Percentiles rank a stretch among this genome's conserved stretches.
phyloP scores from a whole-genome alignment of 1,284 basidiomycete genomes.

The Golubevia sp. region DNA sequence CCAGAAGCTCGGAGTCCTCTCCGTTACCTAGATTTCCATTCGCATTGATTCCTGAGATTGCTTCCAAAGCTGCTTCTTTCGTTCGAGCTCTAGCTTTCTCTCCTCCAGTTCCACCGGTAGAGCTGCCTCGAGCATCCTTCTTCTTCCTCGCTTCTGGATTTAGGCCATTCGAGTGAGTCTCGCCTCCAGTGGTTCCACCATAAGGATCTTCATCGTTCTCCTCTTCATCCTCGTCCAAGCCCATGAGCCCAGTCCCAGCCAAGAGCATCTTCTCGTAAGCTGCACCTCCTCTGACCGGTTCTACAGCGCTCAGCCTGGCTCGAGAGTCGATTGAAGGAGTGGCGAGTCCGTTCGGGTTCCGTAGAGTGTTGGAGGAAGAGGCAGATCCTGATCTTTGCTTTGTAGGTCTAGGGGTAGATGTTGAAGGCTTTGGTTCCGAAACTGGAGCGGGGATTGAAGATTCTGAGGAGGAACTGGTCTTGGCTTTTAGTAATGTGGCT shows the following conservation, averaged over 20 bases:
- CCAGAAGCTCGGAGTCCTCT: conserved; percentile 10
- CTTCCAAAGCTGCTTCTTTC: background rate
- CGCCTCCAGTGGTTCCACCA: background rate
- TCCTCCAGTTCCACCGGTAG: background rate
- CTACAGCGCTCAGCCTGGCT: conserved; percentile 43
- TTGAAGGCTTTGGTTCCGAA: background rate
- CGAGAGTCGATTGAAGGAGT: conserved; percentile 26
- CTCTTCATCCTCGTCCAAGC: conserved; percentile 38
- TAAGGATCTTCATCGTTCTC: conserved; percentile 39
- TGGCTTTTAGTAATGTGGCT: background rate
- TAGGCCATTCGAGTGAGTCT: background rate
- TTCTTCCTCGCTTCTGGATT: background rate
- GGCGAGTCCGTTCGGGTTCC: background rate
- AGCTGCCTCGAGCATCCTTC: background rate
- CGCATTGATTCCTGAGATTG: background rate
- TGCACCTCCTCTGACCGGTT: conserved; percentile 43
- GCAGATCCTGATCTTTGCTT: background rate
- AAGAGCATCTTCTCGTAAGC: conserved; percentile 50
- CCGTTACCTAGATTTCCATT: background rate
- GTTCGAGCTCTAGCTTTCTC: background rate
- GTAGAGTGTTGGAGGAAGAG: background rate
- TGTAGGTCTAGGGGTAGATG: background rate
- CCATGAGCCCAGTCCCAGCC: conserved; percentile 37
- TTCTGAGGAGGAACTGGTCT: background rate
- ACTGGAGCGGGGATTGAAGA: conserved; percentile 5